Evolutionary conservation across 805 yeast genomes (phyloP).

Genomic region (Candida ulmi): DNA sequence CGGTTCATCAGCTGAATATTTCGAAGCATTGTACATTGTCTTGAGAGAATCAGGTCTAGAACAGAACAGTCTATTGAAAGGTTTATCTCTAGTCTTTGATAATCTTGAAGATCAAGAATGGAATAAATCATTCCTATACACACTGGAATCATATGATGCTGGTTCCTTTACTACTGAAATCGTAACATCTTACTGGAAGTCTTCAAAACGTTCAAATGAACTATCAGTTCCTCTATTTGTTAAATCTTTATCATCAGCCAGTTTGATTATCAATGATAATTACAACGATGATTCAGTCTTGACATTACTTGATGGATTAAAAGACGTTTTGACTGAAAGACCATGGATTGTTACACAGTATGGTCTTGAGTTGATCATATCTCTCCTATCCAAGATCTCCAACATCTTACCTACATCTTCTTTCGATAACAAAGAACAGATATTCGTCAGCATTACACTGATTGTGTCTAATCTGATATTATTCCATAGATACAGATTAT

Average conservation of each 20-base stretch:
- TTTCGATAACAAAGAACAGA: slow-evolving; percentile 3
- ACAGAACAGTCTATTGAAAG: slow-evolving; percentile 12
- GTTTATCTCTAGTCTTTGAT: slow-evolving; percentile 15
- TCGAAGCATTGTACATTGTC: slow-evolving; percentile 30
- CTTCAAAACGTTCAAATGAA: slow-evolving; percentile 7
- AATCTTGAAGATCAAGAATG: slow-evolving; percentile 2
- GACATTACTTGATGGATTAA: slow-evolving; percentile 24
- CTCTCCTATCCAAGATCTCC: slow-evolving; percentile 28
- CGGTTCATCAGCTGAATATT: slow-evolving; percentile 18
- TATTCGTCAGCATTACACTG: slow-evolving; percentile 33
- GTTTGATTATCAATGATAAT: slow-evolving; percentile 2
- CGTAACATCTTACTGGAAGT: slow-evolving; percentile 10
- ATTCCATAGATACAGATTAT: slow-evolving; percentile 62
- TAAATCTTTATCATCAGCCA: slow-evolving; percentile 12
- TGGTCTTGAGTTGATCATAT: slow-evolving; percentile 49
- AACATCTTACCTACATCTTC: slow-evolving; percentile 2
- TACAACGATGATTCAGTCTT: not conserved
- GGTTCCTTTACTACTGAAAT: slow-evolving; percentile 18
- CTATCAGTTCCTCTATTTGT: slow-evolving; percentile 6
- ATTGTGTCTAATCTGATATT: slow-evolving; percentile 56
- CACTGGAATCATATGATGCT: slow-evolving; percentile 16
- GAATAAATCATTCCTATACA: slow-evolving; percentile 14
- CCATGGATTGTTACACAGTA: slow-evolving; percentile 63
- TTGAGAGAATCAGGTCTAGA: slow-evolving; percentile 22
- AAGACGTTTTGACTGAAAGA: slow-evolving; percentile 39